These are phyloP conservation scores for Aspergillus pseudoterreus DNA, from an alignment of 2,329 filamentous ascomycete genomes.

Conservation along the genomic window DNA sequence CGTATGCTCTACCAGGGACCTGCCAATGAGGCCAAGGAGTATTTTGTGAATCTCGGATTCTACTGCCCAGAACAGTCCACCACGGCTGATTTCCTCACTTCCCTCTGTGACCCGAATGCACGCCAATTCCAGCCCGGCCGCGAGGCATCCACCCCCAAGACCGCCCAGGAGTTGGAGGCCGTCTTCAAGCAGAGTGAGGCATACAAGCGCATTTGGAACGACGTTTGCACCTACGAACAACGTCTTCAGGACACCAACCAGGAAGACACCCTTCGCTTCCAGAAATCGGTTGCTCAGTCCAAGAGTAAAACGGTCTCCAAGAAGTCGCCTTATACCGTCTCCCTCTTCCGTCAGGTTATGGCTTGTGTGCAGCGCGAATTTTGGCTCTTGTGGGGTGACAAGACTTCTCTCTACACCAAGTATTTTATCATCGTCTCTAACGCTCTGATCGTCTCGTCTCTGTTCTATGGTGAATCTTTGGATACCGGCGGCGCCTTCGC, in stretches of 20 bases:
- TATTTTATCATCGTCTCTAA: constrained; percentile 74
- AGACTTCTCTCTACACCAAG: constrained; percentile 71
- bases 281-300: constrained; percentile 59
- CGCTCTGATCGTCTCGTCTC: constrained; percentile 69
- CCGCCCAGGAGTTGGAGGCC: constrained; percentile 63
- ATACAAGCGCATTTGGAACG: constrained; percentile 58
- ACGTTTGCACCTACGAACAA: constrained; percentile 60
- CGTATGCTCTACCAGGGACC: constrained; percentile 66
- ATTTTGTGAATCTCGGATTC: constrained; percentile 65
- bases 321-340: constrained; percentile 73
- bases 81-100: constrained; percentile 74
- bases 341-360: constrained; percentile 65
- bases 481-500: constrained; percentile 61
- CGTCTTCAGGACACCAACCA: constrained; percentile 56
- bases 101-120: constrained; percentile 69
- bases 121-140: constrained; percentile 64
- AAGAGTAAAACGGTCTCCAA: constrained; percentile 65
- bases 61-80: constrained; percentile 58
- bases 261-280: constrained; percentile 61
- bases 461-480: constrained; percentile 67
- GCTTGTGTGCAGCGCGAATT: constrained; percentile 65
- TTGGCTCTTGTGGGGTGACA: constrained; percentile 74
- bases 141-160: constrained; percentile 65
- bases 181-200: constrained; percentile 63
- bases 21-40: constrained; percentile 57